These are phyloP conservation scores for Rhododendron henanense DNA, from an alignment of 148 eudicot species.

Conservation along the genomic window DNA sequence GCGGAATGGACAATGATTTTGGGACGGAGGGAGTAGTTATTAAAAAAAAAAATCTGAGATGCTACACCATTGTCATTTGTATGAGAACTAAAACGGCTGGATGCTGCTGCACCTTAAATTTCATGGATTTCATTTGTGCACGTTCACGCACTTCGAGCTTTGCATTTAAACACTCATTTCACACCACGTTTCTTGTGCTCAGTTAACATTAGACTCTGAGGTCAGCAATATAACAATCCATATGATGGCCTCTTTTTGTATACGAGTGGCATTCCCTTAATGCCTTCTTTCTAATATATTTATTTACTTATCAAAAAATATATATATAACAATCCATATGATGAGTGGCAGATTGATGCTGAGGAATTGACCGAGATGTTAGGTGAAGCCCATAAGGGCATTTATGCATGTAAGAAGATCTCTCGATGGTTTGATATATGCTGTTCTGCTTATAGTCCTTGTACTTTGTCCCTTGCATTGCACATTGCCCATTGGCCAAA, in stretches of 20 bases:
- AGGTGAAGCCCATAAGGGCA: background rate
- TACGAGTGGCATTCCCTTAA: too few species aligned
- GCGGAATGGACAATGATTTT: too few species aligned
- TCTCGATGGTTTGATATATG: background rate
- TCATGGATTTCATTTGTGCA: background rate
- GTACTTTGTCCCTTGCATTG: slow-evolving; percentile 1
- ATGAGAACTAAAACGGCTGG: background rate
- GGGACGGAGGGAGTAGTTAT: too few species aligned
- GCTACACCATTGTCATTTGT: background rate
- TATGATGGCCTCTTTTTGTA: too few species aligned
- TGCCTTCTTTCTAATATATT: too few species aligned
- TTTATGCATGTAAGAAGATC: background rate
- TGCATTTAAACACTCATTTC: background rate
- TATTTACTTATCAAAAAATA: too few species aligned
- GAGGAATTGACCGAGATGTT: background rate
- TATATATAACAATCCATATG: background rate
- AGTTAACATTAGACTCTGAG: background rate
- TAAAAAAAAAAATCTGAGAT: background rate
- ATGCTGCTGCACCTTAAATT: background rate
- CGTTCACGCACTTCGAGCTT: background rate
- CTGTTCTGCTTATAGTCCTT: background rate
- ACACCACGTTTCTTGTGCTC: background rate
- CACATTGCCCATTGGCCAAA: background rate
- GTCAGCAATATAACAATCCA: too few species aligned
- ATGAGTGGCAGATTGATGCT: background rate